Base-by-base conservation (phyloP, 176 grass and related monocot genomes). In the Musa acuminata region DNA sequence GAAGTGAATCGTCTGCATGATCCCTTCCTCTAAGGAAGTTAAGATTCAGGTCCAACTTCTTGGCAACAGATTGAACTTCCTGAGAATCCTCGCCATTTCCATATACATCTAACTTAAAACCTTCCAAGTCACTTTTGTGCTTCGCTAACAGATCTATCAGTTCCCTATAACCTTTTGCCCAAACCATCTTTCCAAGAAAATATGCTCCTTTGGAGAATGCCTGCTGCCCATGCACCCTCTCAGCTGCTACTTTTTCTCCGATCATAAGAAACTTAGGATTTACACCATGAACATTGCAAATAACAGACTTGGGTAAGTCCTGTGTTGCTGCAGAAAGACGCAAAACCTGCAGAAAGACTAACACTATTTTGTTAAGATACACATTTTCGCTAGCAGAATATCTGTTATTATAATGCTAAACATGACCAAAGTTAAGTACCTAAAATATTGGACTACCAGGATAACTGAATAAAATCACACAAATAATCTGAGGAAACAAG, bases 181-280 rank as follows among this genome's bases (percentile, higher is more conserved):
- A 99, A 1, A 99, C 91, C 96, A 99, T 99, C 81, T 99, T 99
- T 69, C 96, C 96, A 0, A 99, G 80, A 79, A 97, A 97, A 80
- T 94, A 99, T 80, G 88, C 96, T 73, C 91, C 91, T 86, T 99
- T 91, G 1, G 86, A 91, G 76, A 99, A 94, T 64, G 84, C 82
- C 7, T 87, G 82, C 26, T 70, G 64, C 26, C 86, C 84, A 52
- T 78, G 86, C 16, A 87, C 72, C 70, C 59, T 78, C 67, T 84
- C 82, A 21, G 82, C 72, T 53, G 96, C 91, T 53, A 91, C 77
- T 84, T 81, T 91, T 73, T 95, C 86, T 27, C 96, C 96, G 16
- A 99, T 83, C 67, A 84, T 80, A 2, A 95, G 84, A 84, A 99
- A 99, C 75, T 84, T 99, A 9, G 96, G 86, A 58, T 95, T 99